phyloP scores from a whole-genome alignment of 2,329 filamentous ascomycete species.

The Botryosphaeria agaves region DNA sequence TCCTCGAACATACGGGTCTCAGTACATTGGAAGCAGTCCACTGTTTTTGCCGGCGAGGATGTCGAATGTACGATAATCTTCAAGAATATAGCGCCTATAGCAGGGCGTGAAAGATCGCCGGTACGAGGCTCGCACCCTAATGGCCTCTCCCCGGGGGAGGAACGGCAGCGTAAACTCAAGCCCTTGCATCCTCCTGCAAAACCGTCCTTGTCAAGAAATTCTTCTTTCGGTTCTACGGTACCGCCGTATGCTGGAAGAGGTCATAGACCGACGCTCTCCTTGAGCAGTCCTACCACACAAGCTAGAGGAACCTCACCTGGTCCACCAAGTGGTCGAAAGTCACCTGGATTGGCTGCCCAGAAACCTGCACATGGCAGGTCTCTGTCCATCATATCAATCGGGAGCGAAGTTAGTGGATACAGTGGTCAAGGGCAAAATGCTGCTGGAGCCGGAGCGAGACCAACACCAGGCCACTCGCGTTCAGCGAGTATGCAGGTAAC shows the following conservation, averaged over 20 bases:
- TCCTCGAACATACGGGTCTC: conserved; percentile 78
- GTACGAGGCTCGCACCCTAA: conserved; percentile 14
- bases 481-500: conserved; percentile 52
- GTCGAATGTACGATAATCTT: conserved; percentile 94
- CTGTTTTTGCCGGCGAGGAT: conserved; percentile 91
- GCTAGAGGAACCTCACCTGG: conserved; percentile 1
- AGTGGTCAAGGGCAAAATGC: neutral
- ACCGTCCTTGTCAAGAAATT: neutral
- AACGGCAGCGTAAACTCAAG: conserved; percentile 20
- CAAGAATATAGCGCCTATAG: conserved; percentile 56
- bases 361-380: conserved; percentile 23
- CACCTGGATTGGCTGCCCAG: conserved; percentile 7
- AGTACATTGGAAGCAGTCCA: conserved; percentile 85
- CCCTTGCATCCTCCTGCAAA: conserved; percentile 16
- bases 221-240: neutral
- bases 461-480: conserved; percentile 49
- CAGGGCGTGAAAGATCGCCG: conserved; percentile 14
- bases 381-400: conserved; percentile 31
- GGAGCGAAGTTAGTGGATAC: conserved; percentile 5
- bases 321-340: neutral
- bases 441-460: conserved; percentile 19
- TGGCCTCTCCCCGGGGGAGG: conserved; percentile 9
- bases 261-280: conserved; percentile 50
- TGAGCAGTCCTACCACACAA: conserved; percentile 22
- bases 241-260: conserved; percentile 16